These are phyloP conservation scores for Apophysomyces trapeziformis DNA, from an alignment of 371 early-diverging fungal species.

Conservation along the genomic window DNA sequence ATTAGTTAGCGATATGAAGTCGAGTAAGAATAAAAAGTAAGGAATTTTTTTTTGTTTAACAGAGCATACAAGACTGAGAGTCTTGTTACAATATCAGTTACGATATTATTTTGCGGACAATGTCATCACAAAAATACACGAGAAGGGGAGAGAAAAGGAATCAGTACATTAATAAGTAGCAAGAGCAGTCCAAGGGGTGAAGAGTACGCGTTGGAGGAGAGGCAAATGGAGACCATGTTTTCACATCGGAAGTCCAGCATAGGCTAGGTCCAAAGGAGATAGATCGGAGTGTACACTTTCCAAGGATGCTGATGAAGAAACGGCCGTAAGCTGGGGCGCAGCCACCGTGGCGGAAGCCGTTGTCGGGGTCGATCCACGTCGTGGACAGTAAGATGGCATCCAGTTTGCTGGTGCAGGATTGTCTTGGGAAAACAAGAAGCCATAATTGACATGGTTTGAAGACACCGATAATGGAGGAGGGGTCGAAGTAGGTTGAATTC, in stretches of 20 bases:
- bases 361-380: slow-evolving; percentile 1
- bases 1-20: no score
- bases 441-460: neutral
- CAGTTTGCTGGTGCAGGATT: neutral
- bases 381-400: neutral
- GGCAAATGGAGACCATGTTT: neutral
- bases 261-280: slow-evolving; percentile 2
- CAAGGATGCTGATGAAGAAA: neutral
- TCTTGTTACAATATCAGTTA: no score
- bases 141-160: no score
- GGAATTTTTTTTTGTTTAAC: no score
- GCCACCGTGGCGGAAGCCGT: neutral
- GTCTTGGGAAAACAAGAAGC: neutral
- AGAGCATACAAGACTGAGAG: no score
- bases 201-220: neutral
- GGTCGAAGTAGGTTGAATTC: neutral
- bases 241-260: slow-evolving; percentile 6
- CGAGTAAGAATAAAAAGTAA: no score
- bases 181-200: neutral
- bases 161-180: neutral
- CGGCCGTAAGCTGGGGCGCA: neutral
- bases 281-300: neutral
- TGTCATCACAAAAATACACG: no score
- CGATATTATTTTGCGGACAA: no score
- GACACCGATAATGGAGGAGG: neutral